A percentile compares a stretch with the other conserved stretches of the same genome.
Evolutionary conservation across 2,329 filamentous ascomycete genomes (phyloP).

Genomic region (Venturia nashicola): DNA sequence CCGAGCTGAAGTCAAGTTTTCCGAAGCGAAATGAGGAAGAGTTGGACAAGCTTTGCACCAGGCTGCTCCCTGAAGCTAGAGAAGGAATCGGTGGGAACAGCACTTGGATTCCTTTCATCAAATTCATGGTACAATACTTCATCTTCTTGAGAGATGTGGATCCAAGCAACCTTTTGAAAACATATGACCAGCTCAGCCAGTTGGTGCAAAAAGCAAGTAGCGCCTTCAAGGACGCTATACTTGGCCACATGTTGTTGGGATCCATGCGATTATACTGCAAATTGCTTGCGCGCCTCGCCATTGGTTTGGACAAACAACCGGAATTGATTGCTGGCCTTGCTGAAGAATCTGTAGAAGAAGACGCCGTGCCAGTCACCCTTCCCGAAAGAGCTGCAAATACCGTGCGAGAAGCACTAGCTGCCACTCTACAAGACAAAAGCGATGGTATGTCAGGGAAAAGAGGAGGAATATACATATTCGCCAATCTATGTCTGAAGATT

Average conservation of each 20-base stretch:
- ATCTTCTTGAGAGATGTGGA: constrained; percentile 71
- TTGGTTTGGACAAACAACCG: constrained; percentile 69
- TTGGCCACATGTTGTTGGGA: constrained; percentile 71
- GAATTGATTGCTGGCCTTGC: constrained; percentile 54
- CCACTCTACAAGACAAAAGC: constrained; percentile 71
- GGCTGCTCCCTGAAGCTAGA: constrained; percentile 42
- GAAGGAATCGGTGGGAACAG: constrained; percentile 44
- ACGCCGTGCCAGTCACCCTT: constrained; percentile 61
- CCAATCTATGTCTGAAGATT: constrained; percentile 79
- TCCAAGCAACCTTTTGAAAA: constrained; percentile 59
- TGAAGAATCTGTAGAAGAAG: constrained; percentile 31
- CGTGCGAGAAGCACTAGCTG: constrained; percentile 82
- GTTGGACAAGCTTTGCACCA: constrained; percentile 52
- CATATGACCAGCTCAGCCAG: constrained; percentile 62
- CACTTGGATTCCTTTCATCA: constrained; percentile 63
- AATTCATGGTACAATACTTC: constrained; percentile 73
- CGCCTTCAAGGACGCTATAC: constrained; percentile 65
- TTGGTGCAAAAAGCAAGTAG: constrained; percentile 72
- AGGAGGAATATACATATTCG: constrained; percentile 79
- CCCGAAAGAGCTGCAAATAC: constrained; percentile 82
- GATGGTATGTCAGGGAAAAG: constrained; percentile 57
- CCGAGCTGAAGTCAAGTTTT: constrained; percentile 52
- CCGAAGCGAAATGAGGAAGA: constrained; percentile 33
- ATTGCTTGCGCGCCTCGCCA: constrained; percentile 68
- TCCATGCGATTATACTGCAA: constrained; percentile 74